Base-by-base conservation (phyloP, 2,329 filamentous ascomycete genomes). In the Mycosphaerella sp. region DNA sequence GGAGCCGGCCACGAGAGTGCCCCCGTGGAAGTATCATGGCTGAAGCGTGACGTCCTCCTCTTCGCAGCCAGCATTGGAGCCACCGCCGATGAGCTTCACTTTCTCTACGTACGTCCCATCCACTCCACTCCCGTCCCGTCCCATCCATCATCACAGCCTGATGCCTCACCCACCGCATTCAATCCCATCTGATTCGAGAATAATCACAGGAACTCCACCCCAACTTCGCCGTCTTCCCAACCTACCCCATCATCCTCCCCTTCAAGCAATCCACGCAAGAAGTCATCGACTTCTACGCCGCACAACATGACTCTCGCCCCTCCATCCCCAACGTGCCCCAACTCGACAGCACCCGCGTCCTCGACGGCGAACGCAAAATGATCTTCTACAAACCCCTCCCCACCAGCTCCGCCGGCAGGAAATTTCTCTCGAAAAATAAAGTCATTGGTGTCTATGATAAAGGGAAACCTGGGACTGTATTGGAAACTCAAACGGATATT, bases 401-500 rank as follows among this genome's bases (percentile, higher is more conserved):
- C 10, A 73, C 84, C 0, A 80, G 81, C 6, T 90, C 85, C 39
- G 83, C 77, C 9, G 89, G 88, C 56, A 78, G 77, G 60, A 82
- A 80, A 59, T 93, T 95, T 74, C 87, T 59, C 81, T 86, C 63
- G 21, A 21, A 21, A 21, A 83, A 79, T 66, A 90, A 86, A 69
- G 86, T 95, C 23, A 71, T 95, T 17, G 89, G 89, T 48, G 87
- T 95, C 38, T 95, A 93, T 71, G 89, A 95, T 75, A 95, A 95
- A 77, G 89, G 89, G 65, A 86, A 87, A 62, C 81, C 88, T 0
- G 60, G 60, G 1, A 87, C 85, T 8, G 89, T 95, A 1, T 78
- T 93, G 39, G 89, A 95, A 73, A 86, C 83, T 4, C 86, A 95
- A 76, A 81, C 83, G 59, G 78, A 86, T 52, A 80, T 95, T 44